Evolutionary conservation across 2,329 filamentous ascomycete genomes (phyloP).

Genomic region (Colletotrichum somersetense): DNA sequence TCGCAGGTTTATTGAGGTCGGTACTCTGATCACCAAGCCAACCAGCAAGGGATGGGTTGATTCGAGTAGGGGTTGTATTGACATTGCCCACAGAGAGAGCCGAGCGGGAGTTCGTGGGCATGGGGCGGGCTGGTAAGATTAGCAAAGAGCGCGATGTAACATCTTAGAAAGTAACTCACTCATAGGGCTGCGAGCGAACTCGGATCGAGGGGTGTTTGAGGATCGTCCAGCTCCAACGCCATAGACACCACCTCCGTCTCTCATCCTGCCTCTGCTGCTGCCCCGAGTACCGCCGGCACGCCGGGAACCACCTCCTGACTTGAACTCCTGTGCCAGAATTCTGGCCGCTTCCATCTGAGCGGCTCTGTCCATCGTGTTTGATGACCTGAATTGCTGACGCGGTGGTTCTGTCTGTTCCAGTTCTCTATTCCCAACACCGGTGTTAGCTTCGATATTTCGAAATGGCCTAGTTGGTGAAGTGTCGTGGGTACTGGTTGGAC

Average conservation of each 20-base stretch:
- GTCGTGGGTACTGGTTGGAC: background rate
- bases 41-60: conserved; percentile 3
- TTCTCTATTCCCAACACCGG: too few relatives aligned
- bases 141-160: background rate
- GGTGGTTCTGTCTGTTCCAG: too few relatives aligned
- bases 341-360: conserved; percentile 17
- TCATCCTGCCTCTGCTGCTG: background rate
- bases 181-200: background rate
- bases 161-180: background rate
- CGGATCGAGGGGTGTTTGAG: background rate
- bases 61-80: background rate
- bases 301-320: background rate
- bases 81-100: background rate
- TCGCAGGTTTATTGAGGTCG: background rate
- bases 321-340: conserved; percentile 9
- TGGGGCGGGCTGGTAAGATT: background rate
- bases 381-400: background rate
- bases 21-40: background rate
- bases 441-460: background rate
- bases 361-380: conserved; percentile 10
- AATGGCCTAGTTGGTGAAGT: background rate
- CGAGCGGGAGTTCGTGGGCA: background rate
- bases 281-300: background rate
- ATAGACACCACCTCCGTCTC: background rate
- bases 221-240: background rate